Conservation (phyloP, 2,329 filamentous ascomycete species). For the Acrodontium crateriforme region DNA sequence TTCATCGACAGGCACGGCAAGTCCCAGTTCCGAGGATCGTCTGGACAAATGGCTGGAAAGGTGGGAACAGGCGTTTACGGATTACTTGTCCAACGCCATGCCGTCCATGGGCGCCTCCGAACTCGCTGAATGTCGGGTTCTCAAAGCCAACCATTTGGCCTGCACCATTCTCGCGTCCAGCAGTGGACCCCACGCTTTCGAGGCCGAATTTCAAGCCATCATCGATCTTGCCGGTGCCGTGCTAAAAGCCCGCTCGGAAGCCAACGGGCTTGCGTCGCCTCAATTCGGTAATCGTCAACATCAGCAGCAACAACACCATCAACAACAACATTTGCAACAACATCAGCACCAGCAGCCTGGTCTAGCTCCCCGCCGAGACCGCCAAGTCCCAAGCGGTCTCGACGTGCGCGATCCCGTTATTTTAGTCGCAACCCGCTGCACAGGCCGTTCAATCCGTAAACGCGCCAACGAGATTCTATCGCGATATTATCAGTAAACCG, state of each 20-base stretch:
- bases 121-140: slow-evolving; percentile 15
- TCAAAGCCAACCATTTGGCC: slow-evolving; percentile 21
- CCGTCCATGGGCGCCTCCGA: slow-evolving; percentile 15
- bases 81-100: slow-evolving; percentile 16
- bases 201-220: slow-evolving; percentile 18
- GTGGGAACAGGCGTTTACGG: slow-evolving; percentile 20
- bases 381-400: slow-evolving; percentile 7
- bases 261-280: neutral
- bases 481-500: neutral
- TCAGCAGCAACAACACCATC: neutral
- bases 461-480: slow-evolving; percentile 3
- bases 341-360: neutral
- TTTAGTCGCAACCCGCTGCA: slow-evolving; percentile 14
- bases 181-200: slow-evolving; percentile 9
- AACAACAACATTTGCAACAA: slow-evolving; percentile 1
- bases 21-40: slow-evolving; percentile 1
- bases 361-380: slow-evolving; percentile 4
- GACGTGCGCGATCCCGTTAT: slow-evolving; percentile 15
- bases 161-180: slow-evolving; percentile 15
- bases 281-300: neutral
- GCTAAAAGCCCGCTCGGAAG: slow-evolving; percentile 3
- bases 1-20: slow-evolving; percentile 4
- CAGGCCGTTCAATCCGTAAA: neutral
- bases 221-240: slow-evolving; percentile 17
- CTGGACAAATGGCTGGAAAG: slow-evolving; percentile 16